These are phyloP conservation scores for Pythium myriotylum DNA, from an alignment of 352 stramenopile species.

Conservation along the genomic window DNA sequence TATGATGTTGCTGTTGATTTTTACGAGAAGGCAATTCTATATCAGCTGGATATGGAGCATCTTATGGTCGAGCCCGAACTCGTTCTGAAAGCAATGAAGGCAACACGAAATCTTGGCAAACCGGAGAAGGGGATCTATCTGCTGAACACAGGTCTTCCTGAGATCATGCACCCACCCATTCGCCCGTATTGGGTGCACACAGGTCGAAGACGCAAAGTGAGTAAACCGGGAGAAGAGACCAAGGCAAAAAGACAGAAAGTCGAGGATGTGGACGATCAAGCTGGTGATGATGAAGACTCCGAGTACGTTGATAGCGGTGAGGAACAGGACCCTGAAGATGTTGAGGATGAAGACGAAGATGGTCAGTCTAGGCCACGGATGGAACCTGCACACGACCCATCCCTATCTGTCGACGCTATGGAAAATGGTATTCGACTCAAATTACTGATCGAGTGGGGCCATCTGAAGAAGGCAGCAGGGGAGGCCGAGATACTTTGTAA, in stretches of 20 bases:
- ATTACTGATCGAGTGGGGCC: slow-evolving; percentile 76
- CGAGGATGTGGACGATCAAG: slow-evolving; percentile 14
- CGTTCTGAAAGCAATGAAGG: slow-evolving; percentile 69
- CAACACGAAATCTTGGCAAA: slow-evolving; percentile 52
- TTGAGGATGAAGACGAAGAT: slow-evolving; percentile 56
- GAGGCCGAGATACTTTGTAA: slow-evolving; percentile 80
- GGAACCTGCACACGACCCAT: slow-evolving; percentile 69
- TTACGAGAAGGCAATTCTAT: slow-evolving; percentile 72
- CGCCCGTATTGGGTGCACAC: slow-evolving; percentile 82
- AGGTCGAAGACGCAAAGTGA: slow-evolving; percentile 27
- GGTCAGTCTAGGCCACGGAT: slow-evolving; percentile 50
- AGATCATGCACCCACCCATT: slow-evolving; percentile 74
- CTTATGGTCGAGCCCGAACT: slow-evolving; percentile 62
- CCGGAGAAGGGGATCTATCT: slow-evolving; percentile 59
- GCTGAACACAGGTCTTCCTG: slow-evolving; percentile 56
- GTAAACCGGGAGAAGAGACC: slow-evolving; percentile 18
- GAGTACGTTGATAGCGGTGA: slow-evolving; percentile 37
- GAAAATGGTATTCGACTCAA: slow-evolving; percentile 83
- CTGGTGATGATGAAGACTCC: slow-evolving; percentile 33
- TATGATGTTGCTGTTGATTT: slow-evolving; percentile 76
- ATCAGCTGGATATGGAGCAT: slow-evolving; percentile 51
- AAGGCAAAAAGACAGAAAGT: slow-evolving; percentile 24
- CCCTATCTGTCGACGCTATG: slow-evolving; percentile 82
- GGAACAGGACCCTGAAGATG: slow-evolving; percentile 29
- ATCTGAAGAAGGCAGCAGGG: slow-evolving; percentile 69